Evolutionary conservation across 75 land plant genomes (phyloP), one percentile per base, ranked within the genome.

Genomic region (Sequoiadendron giganteum): DNA sequence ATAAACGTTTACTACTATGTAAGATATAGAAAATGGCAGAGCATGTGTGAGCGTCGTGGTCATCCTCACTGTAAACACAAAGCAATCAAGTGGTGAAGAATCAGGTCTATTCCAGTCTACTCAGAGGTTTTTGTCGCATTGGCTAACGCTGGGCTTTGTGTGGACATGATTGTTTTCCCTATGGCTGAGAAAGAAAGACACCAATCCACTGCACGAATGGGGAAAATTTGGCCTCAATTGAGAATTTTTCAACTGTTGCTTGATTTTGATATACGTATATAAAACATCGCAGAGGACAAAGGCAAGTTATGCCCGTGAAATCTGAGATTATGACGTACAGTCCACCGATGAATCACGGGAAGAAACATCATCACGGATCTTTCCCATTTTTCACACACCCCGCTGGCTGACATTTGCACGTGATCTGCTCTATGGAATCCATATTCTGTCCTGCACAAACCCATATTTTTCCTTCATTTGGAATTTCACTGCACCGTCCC

Each of bases 151-250:
- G 56, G 11, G 56, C 14, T 54, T 61, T 65, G n/a, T 58, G 65
- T 19, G 65, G 65, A 21, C 65, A 65, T 21, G 4, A 58, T 21
- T 18, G 3, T 4, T 18, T 21, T 19, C 15, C 15, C 14, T 45
- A 45, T 3, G 47, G 47, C 47, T 52, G 55, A 52, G 55, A 52
- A 58, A 4, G 70, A 65, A 65, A 25, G 70, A 65, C 21, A 65
- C 8, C 70, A 65, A 65, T 65, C 70, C 70, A 65, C 70, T 65
- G 70, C 70, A 65, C 70, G 70, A 65, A 65, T 65, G 70, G 70
- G 70, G 28, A 65, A 65, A 65, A 21, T 25, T 65, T 25, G 70
- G 70, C 70, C 70, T 65, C 70, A 65, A 65, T 65, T 65, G n/a
- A 65, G 70, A 65, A 65, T 65, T 65, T 5, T 21, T 25, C 25